Conservation (phyloP, 371 early-diverging fungal species). For the Mucor racemosus region DNA sequence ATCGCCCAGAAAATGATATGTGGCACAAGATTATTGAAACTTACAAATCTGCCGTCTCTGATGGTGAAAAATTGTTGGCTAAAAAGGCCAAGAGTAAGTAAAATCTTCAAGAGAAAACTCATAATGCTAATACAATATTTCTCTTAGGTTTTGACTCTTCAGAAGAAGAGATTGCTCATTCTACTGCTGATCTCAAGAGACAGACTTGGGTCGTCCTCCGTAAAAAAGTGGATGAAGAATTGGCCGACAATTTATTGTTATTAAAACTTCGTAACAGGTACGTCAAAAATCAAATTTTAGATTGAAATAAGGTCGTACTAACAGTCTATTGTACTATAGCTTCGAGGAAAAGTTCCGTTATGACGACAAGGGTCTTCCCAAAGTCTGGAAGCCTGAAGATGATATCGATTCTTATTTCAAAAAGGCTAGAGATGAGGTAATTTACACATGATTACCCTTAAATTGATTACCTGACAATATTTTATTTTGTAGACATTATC, state of each 20-base stretch:
- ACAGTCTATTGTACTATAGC: slow-evolving; percentile 21
- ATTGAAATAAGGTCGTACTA: not conserved
- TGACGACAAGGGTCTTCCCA: slow-evolving; percentile 90
- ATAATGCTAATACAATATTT: not conserved
- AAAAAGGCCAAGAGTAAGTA: slow-evolving; percentile 48
- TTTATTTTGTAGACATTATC: slow-evolving; percentile 53
- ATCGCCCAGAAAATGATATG: slow-evolving; percentile 66
- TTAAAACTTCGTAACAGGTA: slow-evolving; percentile 72
- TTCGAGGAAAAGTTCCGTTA: slow-evolving; percentile 95
- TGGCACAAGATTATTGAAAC: slow-evolving; percentile 74
- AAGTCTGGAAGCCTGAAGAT: slow-evolving; percentile 94
- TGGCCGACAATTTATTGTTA: slow-evolving; percentile 81
- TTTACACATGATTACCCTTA: not conserved
- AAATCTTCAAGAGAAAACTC: not conserved
- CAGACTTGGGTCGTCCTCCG: slow-evolving; percentile 80
- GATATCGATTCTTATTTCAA: slow-evolving; percentile 91
- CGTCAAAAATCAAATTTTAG: not conserved
- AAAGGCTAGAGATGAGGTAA: slow-evolving; percentile 71
- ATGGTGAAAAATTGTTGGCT: slow-evolving; percentile 43
- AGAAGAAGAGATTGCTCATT: slow-evolving; percentile 55
- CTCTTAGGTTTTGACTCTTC: slow-evolving; percentile 64
- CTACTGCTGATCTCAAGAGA: slow-evolving; percentile 57
- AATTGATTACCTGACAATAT: not conserved
- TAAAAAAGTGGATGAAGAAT: slow-evolving; percentile 80
- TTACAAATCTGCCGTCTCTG: slow-evolving; percentile 60